These are phyloP conservation scores for Podila epicladia DNA, from an alignment of 192 early-diverging fungal species.

Conservation along the genomic window DNA sequence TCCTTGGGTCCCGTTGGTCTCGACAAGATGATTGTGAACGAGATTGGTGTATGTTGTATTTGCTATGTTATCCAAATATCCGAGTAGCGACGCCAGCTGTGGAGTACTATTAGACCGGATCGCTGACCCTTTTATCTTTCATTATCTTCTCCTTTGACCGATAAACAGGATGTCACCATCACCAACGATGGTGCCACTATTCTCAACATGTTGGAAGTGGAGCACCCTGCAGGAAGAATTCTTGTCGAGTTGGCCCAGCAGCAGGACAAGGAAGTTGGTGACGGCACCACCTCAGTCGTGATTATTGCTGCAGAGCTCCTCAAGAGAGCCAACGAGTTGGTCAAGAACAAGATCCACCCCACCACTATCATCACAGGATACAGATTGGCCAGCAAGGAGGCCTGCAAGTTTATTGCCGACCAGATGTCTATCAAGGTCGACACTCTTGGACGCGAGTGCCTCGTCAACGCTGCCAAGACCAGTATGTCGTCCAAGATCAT, in stretches of 20 bases:
- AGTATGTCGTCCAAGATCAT: constrained; percentile 98
- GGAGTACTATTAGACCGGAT: neutral
- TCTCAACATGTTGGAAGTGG: constrained; percentile 94
- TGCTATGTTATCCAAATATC: neutral
- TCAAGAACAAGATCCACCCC: constrained; percentile 99
- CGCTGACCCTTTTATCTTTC: neutral
- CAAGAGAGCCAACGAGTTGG: constrained; percentile 94
- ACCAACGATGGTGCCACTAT: constrained; percentile 99
- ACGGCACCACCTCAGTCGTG: constrained; percentile 99
- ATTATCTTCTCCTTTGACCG: too few relatives aligned
- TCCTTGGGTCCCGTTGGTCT: constrained; percentile 98
- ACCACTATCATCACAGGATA: constrained; percentile 99
- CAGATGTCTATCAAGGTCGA: constrained; percentile 97
- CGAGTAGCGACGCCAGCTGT: neutral
- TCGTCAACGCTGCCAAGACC: constrained; percentile 98
- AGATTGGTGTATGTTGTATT: constrained; percentile 86
- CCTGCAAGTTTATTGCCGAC: constrained; percentile 97
- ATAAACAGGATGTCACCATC: constrained; percentile 92
- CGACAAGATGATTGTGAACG: constrained; percentile 99
- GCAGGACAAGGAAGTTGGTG: constrained; percentile 99
- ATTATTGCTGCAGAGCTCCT: constrained; percentile 98
- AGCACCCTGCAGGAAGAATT: constrained; percentile 97
- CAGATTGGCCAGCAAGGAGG: constrained; percentile 95
- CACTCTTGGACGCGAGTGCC: constrained; percentile 87
- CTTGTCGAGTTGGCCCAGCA: constrained; percentile 99